Evolutionary conservation across 2,329 filamentous ascomycete genomes (phyloP), one percentile per base, ranked within the genome.

Genomic region (Triangularia verruculosa): DNA sequence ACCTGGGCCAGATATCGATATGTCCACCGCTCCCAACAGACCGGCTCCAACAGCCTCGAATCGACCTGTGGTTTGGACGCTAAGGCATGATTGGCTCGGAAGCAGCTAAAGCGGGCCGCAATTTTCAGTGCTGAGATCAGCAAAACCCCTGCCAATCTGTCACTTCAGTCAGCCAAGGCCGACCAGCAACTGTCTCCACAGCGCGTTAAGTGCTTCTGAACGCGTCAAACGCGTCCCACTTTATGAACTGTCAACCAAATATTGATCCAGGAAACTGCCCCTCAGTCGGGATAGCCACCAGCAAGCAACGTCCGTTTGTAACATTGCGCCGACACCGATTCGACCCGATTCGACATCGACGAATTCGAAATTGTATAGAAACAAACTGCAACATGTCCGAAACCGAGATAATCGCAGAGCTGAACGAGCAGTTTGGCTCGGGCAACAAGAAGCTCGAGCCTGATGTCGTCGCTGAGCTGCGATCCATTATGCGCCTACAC

Each of bases 401-500:
- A 59, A 17, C 12, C 5, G 70, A 74, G 55, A 74, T 71, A 2
- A 63, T 75, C 12, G 72, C 74, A 60, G 78, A 81, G 69, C 70
- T 83, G 61, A 81, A 80, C 65, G 75, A 79, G 69, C 75, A 72
- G 80, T 79, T 94, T 86, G 77, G 82, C 77, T 64, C 79, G 71
- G 72, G 82, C 76, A 72, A 82, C 76, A 72, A 83, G 79, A 78
- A 84, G 39, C 81, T 98, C 5, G 86, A 92, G 66, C 80, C 87
- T 67, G 94, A 98, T 75, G 85, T 98, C 63, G 80, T 92, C 68
- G 80, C 83, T 60, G 93, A 97, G 78, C 82, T 99, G 69, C 85
- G 90, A 74, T 96, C 92, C 64, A 96, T 97, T 74, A 85, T 95
- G 79, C 88, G 89, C 61, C 82, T 98, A 65, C 92, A 97, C 78